phyloP scores from a whole-genome alignment of 2,329 filamentous ascomycete species.

The Fusarium sublunatum region DNA sequence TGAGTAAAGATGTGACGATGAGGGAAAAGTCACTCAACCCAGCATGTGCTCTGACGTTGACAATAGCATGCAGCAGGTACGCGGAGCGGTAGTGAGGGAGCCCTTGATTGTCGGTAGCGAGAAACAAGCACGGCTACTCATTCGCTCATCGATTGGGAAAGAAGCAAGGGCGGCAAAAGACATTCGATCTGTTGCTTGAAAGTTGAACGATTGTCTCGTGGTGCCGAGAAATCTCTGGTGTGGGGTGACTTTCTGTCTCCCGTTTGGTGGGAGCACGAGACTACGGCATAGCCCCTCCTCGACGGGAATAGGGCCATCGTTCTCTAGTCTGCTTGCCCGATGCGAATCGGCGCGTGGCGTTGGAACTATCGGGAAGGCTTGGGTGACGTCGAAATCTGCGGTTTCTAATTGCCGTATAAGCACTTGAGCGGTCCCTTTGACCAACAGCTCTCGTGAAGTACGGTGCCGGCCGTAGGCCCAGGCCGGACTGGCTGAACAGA shows the following conservation, averaged over 20 bases:
- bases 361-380: conserved; percentile 41
- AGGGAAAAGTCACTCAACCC: conserved; percentile 43
- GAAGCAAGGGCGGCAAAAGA: conserved; percentile 33
- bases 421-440: conserved; percentile 33
- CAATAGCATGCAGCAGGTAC: conserved; percentile 30
- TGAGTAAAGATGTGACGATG: conserved; percentile 41
- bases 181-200: conserved; percentile 45
- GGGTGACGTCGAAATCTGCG: conserved; percentile 42
- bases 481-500: conserved; percentile 25
- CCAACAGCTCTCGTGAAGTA: conserved; percentile 31
- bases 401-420: conserved; percentile 43
- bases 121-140: conserved; percentile 28
- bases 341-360: conserved; percentile 43
- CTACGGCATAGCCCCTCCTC: conserved; percentile 39
- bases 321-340: conserved; percentile 30
- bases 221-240: conserved; percentile 46
- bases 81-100: conserved; percentile 27
- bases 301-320: conserved; percentile 31
- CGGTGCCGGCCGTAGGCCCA: conserved; percentile 41
- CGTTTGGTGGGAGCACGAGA: conserved; percentile 42
- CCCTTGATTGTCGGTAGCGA: conserved; percentile 21
- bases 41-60: conserved; percentile 39
- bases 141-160: conserved; percentile 34
- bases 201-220: conserved; percentile 46
- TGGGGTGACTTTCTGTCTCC: conserved; percentile 45